These are phyloP conservation scores for Hanseniaspora lindneri DNA, from an alignment of 805 yeast genomes.

Conservation along the genomic window DNA sequence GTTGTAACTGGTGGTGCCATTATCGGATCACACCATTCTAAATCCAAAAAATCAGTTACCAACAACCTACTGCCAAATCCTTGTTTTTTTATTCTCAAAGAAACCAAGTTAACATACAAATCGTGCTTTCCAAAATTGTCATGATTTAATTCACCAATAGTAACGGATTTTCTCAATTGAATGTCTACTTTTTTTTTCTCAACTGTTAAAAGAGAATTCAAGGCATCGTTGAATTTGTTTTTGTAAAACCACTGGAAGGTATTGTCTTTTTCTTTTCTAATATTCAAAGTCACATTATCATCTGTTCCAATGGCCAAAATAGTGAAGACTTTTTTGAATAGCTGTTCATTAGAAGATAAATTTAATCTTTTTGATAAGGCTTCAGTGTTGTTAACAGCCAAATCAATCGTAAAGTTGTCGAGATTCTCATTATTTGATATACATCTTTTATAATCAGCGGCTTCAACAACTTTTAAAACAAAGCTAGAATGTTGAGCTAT, in stretches of 20 bases:
- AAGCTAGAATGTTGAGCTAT: neutral
- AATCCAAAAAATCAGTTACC: slow-evolving; percentile 5
- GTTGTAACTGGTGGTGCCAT: neutral
- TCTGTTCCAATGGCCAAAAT: neutral
- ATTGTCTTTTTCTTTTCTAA: neutral
- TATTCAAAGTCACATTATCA: neutral
- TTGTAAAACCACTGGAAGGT: neutral
- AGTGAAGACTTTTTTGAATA: neutral
- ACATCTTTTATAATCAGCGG: neutral
- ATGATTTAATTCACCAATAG: neutral
- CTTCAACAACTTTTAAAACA: slow-evolving; percentile 4
- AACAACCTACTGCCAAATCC: neutral
- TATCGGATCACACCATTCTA: neutral
- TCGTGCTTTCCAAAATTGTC: neutral
- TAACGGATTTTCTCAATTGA: neutral
- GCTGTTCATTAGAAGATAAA: neutral
- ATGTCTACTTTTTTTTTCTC: neutral
- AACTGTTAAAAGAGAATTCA: neutral
- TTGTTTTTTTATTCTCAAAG: slow-evolving; percentile 6
- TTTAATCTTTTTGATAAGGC: neutral
- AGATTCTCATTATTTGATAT: neutral
- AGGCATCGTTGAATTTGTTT: neutral
- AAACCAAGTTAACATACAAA: slow-evolving; percentile 1
- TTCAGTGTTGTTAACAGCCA: neutral
- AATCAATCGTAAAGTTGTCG: neutral